Percentiles rank a stretch among this genome's conserved stretches.
Conservation (phyloP, 305 asterid species). For the Striga hermonthica region DNA sequence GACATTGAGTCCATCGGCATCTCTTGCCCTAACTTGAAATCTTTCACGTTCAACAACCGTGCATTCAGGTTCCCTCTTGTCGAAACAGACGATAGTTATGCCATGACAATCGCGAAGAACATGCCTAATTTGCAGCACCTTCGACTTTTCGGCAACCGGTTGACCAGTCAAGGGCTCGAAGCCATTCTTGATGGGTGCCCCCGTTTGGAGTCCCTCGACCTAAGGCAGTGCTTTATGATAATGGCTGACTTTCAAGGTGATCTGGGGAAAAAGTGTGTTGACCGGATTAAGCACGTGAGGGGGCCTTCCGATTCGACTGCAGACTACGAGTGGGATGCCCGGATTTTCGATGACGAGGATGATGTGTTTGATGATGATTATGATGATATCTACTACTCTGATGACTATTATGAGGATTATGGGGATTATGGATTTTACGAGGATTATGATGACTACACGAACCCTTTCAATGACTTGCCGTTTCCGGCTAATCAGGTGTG, state of each 20-base stretch:
- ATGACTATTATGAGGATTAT: neutral
- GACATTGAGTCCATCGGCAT: conserved; percentile 37
- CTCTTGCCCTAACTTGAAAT: conserved; percentile 45
- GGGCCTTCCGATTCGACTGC: conserved; percentile 25
- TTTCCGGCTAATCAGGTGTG: neutral
- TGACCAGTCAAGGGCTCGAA: conserved; percentile 34
- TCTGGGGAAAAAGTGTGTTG: conserved; percentile 27
- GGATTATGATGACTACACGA: conserved; percentile 30
- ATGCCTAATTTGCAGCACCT: conserved; percentile 46
- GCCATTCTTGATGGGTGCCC: conserved; percentile 49
- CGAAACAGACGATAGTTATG: conserved; percentile 22
- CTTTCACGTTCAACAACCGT: conserved; percentile 34
- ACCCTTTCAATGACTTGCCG: conserved; percentile 19
- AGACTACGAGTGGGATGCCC: conserved; percentile 32
- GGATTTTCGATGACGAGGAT: conserved; percentile 19
- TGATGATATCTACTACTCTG: conserved; percentile 28
- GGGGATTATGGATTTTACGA: conserved; percentile 11
- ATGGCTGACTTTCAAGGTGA: conserved; percentile 29
- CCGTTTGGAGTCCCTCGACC: conserved; percentile 43
- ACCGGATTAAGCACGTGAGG: conserved; percentile 30
- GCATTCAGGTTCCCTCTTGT: neutral
- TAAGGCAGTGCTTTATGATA: conserved; percentile 23
- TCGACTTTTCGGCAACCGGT: conserved; percentile 30
- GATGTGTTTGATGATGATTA: conserved; percentile 23
- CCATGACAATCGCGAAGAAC: conserved; percentile 37